Evolutionary conservation across 2,329 filamentous ascomycete genomes (phyloP), one percentile per base, ranked within the genome.

Genomic region (Fusarium subglutinans): DNA sequence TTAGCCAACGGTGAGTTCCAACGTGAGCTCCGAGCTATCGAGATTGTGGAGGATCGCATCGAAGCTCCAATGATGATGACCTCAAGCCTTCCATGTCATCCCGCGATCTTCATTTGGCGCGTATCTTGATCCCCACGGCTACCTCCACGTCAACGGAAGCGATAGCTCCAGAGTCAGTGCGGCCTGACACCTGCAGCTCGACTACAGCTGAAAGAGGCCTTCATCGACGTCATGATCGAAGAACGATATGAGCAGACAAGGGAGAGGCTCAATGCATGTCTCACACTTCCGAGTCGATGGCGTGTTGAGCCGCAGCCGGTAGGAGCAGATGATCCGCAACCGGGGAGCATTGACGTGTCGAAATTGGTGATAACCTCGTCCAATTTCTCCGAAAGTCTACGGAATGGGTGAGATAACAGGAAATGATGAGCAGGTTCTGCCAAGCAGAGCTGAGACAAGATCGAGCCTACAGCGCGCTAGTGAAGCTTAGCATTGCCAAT

Each of bases 41-140:
- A 44, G 47, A 55, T 33, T 40, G 53, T 22, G 45, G 60, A 63
- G 37, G 43, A 22, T 22, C 35, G 37, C 56, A 48, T 18, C 51
- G 20, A 33, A 47, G 26, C 37, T 38, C 30, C 18, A 43, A 33
- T 69, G 43, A 53, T 50, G 55, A 56, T 60, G 72, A 66, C 28
- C 47, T 35, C 68, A 75, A 74, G 72, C 72, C 72, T 37, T 63
- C 68, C 53, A 74, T 74, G 72, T 74, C 72, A 74, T 75, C 63
- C 72, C 72, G 63, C 53, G n/a, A 69, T 69, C 67, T 56, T 53
- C 58, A 75, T 74, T 75, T 54, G 68, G 41, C 33, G 43, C 17
- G 20, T 30, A 30, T 65, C 56, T 59, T 69, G 43, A 37, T 48
- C 50, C 54, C 55, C 55, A 58, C 61, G 48, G 47, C 68, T 57